A percentile compares a stretch with the other conserved stretches of the same genome.
phyloP scores from a whole-genome alignment of 1,284 basidiomycete species.

The Fomitopsis betulina region DNA sequence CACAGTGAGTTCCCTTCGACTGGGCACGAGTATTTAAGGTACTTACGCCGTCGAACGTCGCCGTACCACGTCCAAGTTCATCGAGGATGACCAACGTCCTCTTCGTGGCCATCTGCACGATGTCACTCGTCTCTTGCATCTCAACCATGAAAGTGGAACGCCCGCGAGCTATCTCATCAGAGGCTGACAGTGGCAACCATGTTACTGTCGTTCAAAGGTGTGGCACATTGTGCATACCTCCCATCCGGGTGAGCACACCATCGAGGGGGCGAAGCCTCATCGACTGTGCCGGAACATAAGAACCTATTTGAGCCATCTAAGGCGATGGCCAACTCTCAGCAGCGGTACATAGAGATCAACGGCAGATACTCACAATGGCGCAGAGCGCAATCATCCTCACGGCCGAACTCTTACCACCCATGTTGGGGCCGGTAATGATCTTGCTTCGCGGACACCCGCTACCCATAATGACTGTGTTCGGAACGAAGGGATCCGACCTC shows the following conservation, averaged over 20 bases:
- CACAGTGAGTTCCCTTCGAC: neutral
- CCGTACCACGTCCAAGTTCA: slow-evolving; percentile 80
- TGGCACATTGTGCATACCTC: slow-evolving; percentile 39
- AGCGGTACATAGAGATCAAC: neutral
- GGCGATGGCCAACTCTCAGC: neutral
- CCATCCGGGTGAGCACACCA: slow-evolving; percentile 85
- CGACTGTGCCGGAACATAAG: slow-evolving; percentile 71
- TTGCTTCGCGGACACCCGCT: slow-evolving; percentile 52
- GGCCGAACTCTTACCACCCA: slow-evolving; percentile 79
- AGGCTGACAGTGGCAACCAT: slow-evolving; percentile 43
- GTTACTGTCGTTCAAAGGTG: neutral
- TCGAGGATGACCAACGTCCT: slow-evolving; percentile 84
- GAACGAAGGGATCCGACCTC: slow-evolving; percentile 75
- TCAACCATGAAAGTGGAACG: slow-evolving; percentile 96
- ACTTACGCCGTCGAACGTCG: slow-evolving; percentile 79
- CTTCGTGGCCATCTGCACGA: slow-evolving; percentile 69
- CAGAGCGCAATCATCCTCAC: slow-evolving; percentile 76
- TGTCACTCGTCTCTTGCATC: slow-evolving; percentile 90
- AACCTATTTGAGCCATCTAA: slow-evolving; percentile 49
- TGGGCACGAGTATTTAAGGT: neutral
- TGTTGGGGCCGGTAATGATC: slow-evolving; percentile 82
- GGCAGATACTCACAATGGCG: slow-evolving; percentile 44
- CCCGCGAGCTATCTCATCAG: slow-evolving; percentile 80
- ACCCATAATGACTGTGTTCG: slow-evolving; percentile 63
- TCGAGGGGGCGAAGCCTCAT: slow-evolving; percentile 79